Conservation (phyloP, 1,284 basidiomycete species). For the Cryptococcus sp. region DNA sequence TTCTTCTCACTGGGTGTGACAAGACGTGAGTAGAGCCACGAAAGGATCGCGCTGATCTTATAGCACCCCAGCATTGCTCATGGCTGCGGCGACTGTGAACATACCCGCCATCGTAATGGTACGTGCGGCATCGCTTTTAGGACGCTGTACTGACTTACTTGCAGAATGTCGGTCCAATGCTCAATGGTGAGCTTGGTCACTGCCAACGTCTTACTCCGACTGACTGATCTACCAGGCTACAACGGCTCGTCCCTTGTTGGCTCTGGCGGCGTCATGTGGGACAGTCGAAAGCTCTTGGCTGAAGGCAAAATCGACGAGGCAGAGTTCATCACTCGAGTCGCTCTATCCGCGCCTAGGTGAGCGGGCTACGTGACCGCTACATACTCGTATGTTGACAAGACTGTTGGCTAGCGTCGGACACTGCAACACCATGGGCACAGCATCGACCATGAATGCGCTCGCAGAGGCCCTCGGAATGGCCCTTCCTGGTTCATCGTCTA, state of each 20-base stretch:
- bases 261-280: slow-evolving; percentile 52
- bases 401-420: slow-evolving; percentile 31
- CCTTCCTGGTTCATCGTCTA: slow-evolving; percentile 83
- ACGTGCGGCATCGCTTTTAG: not conserved
- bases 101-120: slow-evolving; percentile 48
- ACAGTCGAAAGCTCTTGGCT: slow-evolving; percentile 40
- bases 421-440: slow-evolving; percentile 54
- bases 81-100: slow-evolving; percentile 47
- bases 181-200: slow-evolving; percentile 34
- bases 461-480: slow-evolving; percentile 92
- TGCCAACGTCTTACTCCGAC: not conserved
- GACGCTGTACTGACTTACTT: not conserved
- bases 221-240: slow-evolving; percentile 31
- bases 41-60: slow-evolving; percentile 1
- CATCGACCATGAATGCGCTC: slow-evolving; percentile 76
- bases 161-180: slow-evolving; percentile 48
- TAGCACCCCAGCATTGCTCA: slow-evolving; percentile 47
- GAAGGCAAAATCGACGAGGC: slow-evolving; percentile 45
- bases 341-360: slow-evolving; percentile 44
- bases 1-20: slow-evolving; percentile 53
- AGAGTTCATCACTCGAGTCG: slow-evolving; percentile 46
- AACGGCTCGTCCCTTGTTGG: slow-evolving; percentile 44
- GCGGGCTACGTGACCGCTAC: not conserved
- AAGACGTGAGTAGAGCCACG: slow-evolving; percentile 61
- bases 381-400: slow-evolving; percentile 1